These are phyloP conservation scores for Dendrocalamus latiflorus DNA, from an alignment of 202 grass and related monocot genomes.

Conservation along the genomic window DNA sequence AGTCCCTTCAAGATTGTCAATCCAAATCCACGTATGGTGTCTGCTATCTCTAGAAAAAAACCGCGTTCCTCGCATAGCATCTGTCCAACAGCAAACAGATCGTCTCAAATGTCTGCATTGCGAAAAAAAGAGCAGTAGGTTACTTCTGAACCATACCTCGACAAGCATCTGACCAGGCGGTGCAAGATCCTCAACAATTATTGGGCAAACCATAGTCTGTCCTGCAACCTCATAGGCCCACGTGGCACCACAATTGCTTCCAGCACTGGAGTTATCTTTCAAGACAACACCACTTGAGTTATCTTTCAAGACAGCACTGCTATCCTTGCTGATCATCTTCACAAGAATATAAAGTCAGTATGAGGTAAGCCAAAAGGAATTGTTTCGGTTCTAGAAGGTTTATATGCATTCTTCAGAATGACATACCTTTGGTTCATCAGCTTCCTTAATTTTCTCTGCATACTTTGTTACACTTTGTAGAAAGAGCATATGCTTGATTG, in stretches of 20 bases:
- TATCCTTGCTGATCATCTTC: constrained; percentile 91
- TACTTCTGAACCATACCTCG: constrained; percentile 57
- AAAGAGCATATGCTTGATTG: constrained; percentile 99
- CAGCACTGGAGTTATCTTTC: constrained; percentile 73
- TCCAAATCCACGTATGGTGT: constrained; percentile 80
- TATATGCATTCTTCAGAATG: constrained; percentile 5
- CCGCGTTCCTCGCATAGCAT: constrained; percentile 95
- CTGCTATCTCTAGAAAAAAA: constrained; percentile 97
- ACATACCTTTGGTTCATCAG: constrained; percentile 82
- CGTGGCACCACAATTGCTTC: constrained; percentile 62
- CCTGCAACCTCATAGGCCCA: constrained; percentile 98
- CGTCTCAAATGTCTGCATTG: constrained; percentile 6
- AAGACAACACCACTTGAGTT: constrained; percentile 81
- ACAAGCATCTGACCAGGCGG: constrained; percentile 95
- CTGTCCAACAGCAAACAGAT: constrained; percentile 34
- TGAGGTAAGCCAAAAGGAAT: constrained; percentile 3
- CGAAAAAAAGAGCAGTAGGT: not conserved
- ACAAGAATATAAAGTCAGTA: constrained; percentile 29
- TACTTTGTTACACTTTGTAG: constrained; percentile 98
- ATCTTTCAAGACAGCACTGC: constrained; percentile 75
- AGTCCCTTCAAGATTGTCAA: constrained; percentile 91
- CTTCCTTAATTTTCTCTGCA: constrained; percentile 90
- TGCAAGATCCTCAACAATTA: constrained; percentile 89
- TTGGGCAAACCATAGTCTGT: constrained; percentile 93
- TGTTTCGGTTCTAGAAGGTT: not conserved